Conservation (phyloP, 352 stramenopile genomes). For the Pythium chondricola region DNA sequence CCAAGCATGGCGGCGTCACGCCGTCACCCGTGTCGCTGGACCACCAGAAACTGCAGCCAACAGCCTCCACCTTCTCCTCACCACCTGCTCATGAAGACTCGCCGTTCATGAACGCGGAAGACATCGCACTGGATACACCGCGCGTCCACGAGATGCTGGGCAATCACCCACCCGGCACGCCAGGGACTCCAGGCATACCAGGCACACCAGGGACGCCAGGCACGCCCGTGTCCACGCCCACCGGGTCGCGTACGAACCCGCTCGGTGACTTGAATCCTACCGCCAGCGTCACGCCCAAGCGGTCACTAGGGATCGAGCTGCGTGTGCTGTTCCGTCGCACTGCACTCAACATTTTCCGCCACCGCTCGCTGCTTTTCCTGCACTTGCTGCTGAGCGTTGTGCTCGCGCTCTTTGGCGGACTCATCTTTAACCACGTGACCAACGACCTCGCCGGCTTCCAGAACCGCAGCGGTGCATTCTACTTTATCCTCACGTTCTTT, state of each 20-base stretch:
- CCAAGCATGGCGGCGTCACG: constrained; percentile 14
- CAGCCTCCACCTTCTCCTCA: constrained; percentile 3
- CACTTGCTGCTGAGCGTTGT: constrained; percentile 52
- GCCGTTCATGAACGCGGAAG: constrained; percentile 47
- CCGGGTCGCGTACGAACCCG: constrained; percentile 11
- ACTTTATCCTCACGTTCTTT: constrained; percentile 85
- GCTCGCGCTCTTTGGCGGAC: constrained; percentile 52
- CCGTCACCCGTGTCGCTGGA: background rate
- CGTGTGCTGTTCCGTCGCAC: constrained; percentile 67
- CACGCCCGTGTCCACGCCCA: background rate
- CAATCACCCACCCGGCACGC: constrained; percentile 12
- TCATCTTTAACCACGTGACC: constrained; percentile 81
- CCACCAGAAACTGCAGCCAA: background rate
- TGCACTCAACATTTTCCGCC: constrained; percentile 62
- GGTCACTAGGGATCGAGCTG: constrained; percentile 53
- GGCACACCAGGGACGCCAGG: constrained; percentile 4
- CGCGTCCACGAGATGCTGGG: constrained; percentile 26
- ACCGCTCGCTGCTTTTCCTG: constrained; percentile 62
- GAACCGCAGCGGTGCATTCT: constrained; percentile 79
- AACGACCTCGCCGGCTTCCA: constrained; percentile 81
- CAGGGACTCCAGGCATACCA: constrained; percentile 13
- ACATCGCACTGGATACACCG: constrained; percentile 36
- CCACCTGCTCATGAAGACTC: constrained; percentile 30
- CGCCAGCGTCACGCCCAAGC: constrained; percentile 10
- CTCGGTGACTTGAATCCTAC: background rate